Conservation (phyloP, 306 rosid species). For the Begonia masoniana region DNA sequence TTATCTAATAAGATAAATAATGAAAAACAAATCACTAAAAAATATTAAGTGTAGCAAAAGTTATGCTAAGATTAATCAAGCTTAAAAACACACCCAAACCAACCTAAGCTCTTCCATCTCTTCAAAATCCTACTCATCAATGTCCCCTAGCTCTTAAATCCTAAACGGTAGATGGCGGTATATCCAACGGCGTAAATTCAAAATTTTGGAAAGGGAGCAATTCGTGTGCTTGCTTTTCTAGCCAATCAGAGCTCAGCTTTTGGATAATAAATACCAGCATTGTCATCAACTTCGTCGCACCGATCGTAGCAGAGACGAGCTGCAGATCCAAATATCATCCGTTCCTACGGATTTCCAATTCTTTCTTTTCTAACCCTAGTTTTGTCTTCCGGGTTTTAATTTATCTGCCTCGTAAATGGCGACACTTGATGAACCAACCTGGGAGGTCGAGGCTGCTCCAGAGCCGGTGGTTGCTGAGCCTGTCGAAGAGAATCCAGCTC, state of each 20-base stretch:
- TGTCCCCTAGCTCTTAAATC: constrained; percentile 7
- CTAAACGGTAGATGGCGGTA: constrained; percentile 30
- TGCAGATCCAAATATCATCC: constrained; percentile 6
- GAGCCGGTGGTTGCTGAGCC: constrained; percentile 23
- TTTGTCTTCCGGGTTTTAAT: neutral
- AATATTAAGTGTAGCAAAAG: constrained; percentile 4
- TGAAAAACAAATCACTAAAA: constrained; percentile 10
- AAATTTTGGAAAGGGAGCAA: constrained; percentile 19
- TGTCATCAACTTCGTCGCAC: constrained; percentile 15
- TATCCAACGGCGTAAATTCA: constrained; percentile 55
- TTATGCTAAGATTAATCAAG: constrained; percentile 28
- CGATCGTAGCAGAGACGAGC: constrained; percentile 26
- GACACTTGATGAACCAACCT: constrained; percentile 37
- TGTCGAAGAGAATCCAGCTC: constrained; percentile 22
- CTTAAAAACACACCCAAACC: constrained; percentile 64
- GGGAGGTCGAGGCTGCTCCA: constrained; percentile 16
- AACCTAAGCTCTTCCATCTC: constrained; percentile 3
- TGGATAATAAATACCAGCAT: constrained; percentile 31
- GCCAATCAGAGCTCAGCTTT: constrained; percentile 43
- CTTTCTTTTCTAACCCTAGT: constrained; percentile 4
- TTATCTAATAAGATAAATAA: constrained; percentile 27
- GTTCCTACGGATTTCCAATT: constrained; percentile 10
- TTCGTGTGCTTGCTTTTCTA: constrained; percentile 33
- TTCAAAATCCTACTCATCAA: constrained; percentile 5
- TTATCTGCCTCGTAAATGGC: constrained; percentile 26